A percentile compares a stretch with the other conserved stretches of the same genome.
Conservation (phyloP, 2,329 filamentous ascomycete species). For the Diplodia intermedia region DNA sequence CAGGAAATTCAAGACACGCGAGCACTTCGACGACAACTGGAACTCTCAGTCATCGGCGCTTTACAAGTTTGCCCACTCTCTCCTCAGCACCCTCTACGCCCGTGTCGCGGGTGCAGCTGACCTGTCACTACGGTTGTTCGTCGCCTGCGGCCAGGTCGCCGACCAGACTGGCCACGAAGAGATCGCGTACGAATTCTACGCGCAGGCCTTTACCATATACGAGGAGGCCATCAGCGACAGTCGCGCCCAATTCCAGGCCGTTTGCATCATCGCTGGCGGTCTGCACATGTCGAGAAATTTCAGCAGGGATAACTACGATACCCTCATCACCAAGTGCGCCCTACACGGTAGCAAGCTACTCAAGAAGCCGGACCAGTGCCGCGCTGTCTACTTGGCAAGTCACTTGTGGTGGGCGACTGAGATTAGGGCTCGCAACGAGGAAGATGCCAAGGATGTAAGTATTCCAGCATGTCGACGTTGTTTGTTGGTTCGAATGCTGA, state of each 20-base stretch:
- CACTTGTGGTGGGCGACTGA: constrained; percentile 98
- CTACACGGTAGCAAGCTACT: constrained; percentile 95
- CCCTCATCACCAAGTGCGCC: constrained; percentile 95
- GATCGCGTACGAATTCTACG: constrained; percentile 97
- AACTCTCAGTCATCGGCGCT: constrained; percentile 76
- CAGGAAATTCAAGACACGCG: constrained; percentile 83
- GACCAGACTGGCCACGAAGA: constrained; percentile 93
- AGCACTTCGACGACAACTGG: constrained; percentile 84
- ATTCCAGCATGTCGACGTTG: not conserved
- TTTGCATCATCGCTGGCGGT: constrained; percentile 89
- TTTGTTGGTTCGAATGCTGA: not conserved
- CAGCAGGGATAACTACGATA: constrained; percentile 97
- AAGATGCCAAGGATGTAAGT: constrained; percentile 79
- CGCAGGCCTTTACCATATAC: constrained; percentile 97
- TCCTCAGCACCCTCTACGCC: constrained; percentile 84
- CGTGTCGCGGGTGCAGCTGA: constrained; percentile 88
- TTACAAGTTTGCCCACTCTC: constrained; percentile 94
- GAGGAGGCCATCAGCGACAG: constrained; percentile 96
- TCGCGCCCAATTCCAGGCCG: constrained; percentile 95
- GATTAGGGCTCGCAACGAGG: constrained; percentile 75
- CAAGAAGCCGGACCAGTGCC: constrained; percentile 97
- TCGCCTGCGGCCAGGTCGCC: constrained; percentile 89
- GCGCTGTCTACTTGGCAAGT: constrained; percentile 93
- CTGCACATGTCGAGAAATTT: constrained; percentile 90
- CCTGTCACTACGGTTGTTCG: constrained; percentile 85